Conservation (phyloP, 306 rosid species). For the Astragalus glycyphyllos region DNA sequence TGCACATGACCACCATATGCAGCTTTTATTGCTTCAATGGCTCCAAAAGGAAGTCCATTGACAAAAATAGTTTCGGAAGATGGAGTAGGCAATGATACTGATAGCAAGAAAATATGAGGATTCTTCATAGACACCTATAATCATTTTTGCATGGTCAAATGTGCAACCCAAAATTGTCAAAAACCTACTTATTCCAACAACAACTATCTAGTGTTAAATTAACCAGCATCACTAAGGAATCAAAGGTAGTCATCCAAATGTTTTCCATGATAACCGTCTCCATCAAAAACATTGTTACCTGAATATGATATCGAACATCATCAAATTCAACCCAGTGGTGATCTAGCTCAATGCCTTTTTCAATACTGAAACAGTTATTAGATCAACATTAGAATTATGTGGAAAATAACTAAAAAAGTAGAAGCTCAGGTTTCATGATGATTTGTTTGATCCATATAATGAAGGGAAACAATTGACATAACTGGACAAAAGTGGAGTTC, state of each 20-base stretch:
- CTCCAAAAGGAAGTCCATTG: conserved; percentile 87
- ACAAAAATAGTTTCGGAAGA: conserved; percentile 83
- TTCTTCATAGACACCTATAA: conserved; percentile 83
- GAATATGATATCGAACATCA: conserved; percentile 91
- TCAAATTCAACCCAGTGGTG: conserved; percentile 95
- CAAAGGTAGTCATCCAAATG: neutral
- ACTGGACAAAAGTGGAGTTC: neutral
- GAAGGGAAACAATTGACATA: conserved; percentile 4
- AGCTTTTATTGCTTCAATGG: conserved; percentile 92
- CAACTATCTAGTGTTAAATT: conserved; percentile 2
- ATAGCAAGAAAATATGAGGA: conserved; percentile 70
- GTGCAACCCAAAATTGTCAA: conserved; percentile 29
- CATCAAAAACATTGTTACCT: conserved; percentile 52
- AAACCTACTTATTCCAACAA: conserved; percentile 29
- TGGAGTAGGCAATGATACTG: conserved; percentile 83
- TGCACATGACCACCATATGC: conserved; percentile 76
- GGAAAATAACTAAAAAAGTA: conserved; percentile 5
- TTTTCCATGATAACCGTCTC: conserved; percentile 14
- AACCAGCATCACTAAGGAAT: neutral
- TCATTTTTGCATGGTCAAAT: conserved; percentile 35
- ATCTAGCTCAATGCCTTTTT: conserved; percentile 85
- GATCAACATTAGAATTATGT: conserved; percentile 21
- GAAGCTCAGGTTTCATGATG: conserved; percentile 7
- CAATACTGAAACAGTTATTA: conserved; percentile 61
- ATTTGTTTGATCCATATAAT: neutral